These are phyloP conservation scores for Hymenochaete sp. DNA, from an alignment of 1,284 basidiomycete species.

Conservation along the genomic window DNA sequence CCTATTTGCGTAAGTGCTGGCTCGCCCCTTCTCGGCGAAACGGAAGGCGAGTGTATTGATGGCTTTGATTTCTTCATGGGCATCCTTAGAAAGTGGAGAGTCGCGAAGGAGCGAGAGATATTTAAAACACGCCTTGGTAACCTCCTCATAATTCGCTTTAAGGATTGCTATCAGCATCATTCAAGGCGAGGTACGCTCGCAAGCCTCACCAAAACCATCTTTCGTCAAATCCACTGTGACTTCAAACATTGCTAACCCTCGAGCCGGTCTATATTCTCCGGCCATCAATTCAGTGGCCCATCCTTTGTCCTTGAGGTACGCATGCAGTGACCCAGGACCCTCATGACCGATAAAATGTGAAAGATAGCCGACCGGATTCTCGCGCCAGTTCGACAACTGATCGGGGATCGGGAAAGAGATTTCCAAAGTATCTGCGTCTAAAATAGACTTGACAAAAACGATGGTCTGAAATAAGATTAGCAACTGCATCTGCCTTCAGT, in stretches of 20 bases:
- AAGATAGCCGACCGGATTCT: conserved; percentile 81
- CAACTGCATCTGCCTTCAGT: conserved; percentile 5
- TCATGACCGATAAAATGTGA: conserved; percentile 93
- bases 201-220: conserved; percentile 78
- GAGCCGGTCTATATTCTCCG: conserved; percentile 65
- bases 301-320: conserved; percentile 86
- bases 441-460: conserved; percentile 84
- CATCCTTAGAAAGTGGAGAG: conserved; percentile 61
- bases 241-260: conserved; percentile 89
- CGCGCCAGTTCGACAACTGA: conserved; percentile 69
- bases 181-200: conserved; percentile 3
- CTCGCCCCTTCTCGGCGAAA: conserved; percentile 80
- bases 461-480: conserved; percentile 47
- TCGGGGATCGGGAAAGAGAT: conserved; percentile 86
- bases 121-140: conserved; percentile 72
- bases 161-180: conserved; percentile 9
- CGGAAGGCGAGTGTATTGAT: conserved; percentile 77
- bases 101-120: conserved; percentile 80
- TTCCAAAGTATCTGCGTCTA: conserved; percentile 83
- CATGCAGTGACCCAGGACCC: conserved; percentile 88
- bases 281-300: conserved; percentile 81
- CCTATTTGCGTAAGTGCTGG: conserved; percentile 75
- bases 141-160: conserved; percentile 69
- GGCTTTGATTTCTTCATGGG: conserved; percentile 73
- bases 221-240: conserved; percentile 75